These are phyloP conservation scores for Sphagnum fallax DNA, from an alignment of 228 moss, liverwort and hornwort species.

Conservation along the genomic window DNA sequence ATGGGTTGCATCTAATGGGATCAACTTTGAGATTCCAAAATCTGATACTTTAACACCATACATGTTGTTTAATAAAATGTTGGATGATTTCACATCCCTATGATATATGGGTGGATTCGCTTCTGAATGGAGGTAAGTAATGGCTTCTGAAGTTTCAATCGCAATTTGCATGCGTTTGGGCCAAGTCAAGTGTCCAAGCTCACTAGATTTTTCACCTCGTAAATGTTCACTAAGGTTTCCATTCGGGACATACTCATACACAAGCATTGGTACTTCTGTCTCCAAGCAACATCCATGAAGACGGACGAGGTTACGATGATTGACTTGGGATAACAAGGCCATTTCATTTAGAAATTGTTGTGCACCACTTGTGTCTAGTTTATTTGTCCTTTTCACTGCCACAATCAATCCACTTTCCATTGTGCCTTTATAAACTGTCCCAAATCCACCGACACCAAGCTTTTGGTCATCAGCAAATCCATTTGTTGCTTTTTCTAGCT, in stretches of 20 bases:
- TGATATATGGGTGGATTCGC: constrained; percentile 55
- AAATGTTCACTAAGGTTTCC: constrained; percentile 5
- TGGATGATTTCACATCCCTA: constrained; percentile 50
- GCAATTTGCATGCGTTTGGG: neutral
- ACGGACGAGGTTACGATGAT: constrained; percentile 41
- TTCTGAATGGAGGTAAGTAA: constrained; percentile 43
- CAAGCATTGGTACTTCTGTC: constrained; percentile 52
- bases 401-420: constrained; percentile 41
- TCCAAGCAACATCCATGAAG: constrained; percentile 51
- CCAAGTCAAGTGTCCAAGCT: constrained; percentile 13
- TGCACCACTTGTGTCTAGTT: constrained; percentile 42
- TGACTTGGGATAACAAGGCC: constrained; percentile 36
- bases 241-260: constrained; percentile 21
- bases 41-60: constrained; percentile 52
- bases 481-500: neutral
- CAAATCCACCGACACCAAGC: neutral
- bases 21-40: constrained; percentile 47
- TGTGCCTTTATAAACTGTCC: constrained; percentile 15
- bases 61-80: constrained; percentile 37
- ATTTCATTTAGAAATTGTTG: constrained; percentile 52
- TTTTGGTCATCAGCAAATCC: neutral
- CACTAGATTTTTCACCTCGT: neutral
- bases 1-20: constrained; percentile 39
- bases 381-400: constrained; percentile 45
- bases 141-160: neutral